phyloP scores from a whole-genome alignment of 1,139 yeast genomes.

The Blastobotrys niveus region DNA sequence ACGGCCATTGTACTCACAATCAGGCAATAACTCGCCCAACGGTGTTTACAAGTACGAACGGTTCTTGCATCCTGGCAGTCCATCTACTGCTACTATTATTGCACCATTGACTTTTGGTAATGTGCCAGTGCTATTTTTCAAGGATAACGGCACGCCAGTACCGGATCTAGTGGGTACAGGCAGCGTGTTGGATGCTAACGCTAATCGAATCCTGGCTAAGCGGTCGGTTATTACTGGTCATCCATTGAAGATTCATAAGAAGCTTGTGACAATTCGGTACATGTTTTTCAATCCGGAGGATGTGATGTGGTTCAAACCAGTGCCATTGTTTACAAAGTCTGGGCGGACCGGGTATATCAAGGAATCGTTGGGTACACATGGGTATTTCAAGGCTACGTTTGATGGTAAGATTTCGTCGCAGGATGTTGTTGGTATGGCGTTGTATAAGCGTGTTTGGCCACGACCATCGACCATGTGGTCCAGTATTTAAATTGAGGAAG shows the following conservation, averaged over 20 bases:
- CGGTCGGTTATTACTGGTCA: conserved; percentile 88
- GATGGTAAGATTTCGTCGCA: conserved; percentile 88
- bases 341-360: conserved; percentile 93
- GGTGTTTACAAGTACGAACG: conserved; percentile 84
- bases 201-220: conserved; percentile 77
- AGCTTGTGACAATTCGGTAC: conserved; percentile 85
- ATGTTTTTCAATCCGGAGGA: conserved; percentile 96
- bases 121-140: conserved; percentile 38
- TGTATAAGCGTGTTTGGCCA: conserved; percentile 94
- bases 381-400: conserved; percentile 92
- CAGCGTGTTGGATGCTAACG: conserved; percentile 80
- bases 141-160: conserved; percentile 52
- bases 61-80: conserved; percentile 72
- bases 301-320: conserved; percentile 81
- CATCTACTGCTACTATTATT: conserved; percentile 77
- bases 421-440: conserved; percentile 89
- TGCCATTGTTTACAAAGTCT: conserved; percentile 85
- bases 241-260: conserved; percentile 91
- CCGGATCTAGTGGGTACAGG: conserved; percentile 82
- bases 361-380: conserved; percentile 96
- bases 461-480: conserved; percentile 18
- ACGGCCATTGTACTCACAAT: conserved; percentile 77
- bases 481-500: neutral
- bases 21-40: conserved; percentile 63
- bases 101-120: conserved; percentile 86